A percentile compares a stretch with the other conserved stretches of the same genome.
Evolutionary conservation across 2,329 filamentous ascomycete genomes (phyloP).

Genomic region (Neoarthrinium moseri): DNA sequence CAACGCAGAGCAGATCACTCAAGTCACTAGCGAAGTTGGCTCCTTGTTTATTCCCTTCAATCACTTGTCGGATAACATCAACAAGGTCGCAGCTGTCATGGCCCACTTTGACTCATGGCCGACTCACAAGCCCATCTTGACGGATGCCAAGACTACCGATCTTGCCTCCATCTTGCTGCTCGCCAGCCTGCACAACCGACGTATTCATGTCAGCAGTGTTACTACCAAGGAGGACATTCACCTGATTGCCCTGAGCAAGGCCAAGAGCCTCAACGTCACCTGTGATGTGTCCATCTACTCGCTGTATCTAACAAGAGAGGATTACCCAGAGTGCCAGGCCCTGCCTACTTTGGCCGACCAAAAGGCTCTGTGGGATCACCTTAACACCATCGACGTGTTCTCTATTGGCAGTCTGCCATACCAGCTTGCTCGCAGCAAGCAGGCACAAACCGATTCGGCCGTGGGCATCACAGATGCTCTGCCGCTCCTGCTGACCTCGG

Average conservation of each 20-base stretch:
- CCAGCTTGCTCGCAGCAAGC: constrained; percentile 61
- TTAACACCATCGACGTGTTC: constrained; percentile 74
- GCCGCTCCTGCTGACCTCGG: constrained; percentile 73
- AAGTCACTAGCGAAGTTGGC: constrained; percentile 71
- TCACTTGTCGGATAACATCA: constrained; percentile 77
- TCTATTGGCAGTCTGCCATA: constrained; percentile 77
- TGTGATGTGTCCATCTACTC: constrained; percentile 82
- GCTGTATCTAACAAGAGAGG: constrained; percentile 70
- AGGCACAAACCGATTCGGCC: constrained; percentile 52
- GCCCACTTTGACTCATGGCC: constrained; percentile 80
- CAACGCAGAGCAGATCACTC: constrained; percentile 73
- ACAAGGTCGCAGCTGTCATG: constrained; percentile 77
- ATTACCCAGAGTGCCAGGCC: constrained; percentile 65
- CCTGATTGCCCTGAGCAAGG: constrained; percentile 74
- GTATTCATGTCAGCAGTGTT: constrained; percentile 77
- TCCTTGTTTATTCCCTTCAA: constrained; percentile 84
- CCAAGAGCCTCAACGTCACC: constrained; percentile 78
- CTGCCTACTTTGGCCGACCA: constrained; percentile 70
- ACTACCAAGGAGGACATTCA: constrained; percentile 79
- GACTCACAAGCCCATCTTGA: constrained; percentile 74
- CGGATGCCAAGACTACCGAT: constrained; percentile 77
- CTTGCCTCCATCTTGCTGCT: constrained; percentile 77
- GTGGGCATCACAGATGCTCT: constrained; percentile 72
- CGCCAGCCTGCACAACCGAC: constrained; percentile 74
- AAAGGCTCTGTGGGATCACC: constrained; percentile 70